A percentile compares a stretch with the other conserved stretches of the same genome.
Conservation (phyloP, 306 rosid genomes). For the Parietaria judaica region DNA sequence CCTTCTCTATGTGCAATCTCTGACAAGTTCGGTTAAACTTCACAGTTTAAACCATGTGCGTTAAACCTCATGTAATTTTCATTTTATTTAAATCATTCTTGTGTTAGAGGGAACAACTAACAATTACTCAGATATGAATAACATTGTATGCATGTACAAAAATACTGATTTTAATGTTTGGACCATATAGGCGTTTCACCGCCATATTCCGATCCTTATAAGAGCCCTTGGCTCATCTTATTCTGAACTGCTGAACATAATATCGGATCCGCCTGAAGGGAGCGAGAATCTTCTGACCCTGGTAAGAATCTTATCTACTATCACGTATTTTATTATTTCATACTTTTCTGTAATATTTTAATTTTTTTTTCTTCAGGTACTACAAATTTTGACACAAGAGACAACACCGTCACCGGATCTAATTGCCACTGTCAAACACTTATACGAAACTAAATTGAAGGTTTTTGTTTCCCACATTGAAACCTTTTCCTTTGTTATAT, state of each 20-base stretch:
- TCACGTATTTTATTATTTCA: conserved; percentile 5
- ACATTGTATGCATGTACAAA: not conserved
- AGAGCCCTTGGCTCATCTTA: conserved; percentile 85
- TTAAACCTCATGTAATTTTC: too few species aligned
- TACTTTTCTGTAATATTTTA: conserved; percentile 10
- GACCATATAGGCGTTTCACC: conserved; percentile 80
- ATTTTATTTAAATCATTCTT: too few species aligned
- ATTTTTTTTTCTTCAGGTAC: conserved; percentile 43
- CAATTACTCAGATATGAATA: not conserved
- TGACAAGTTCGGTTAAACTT: too few species aligned
- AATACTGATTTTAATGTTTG: not conserved
- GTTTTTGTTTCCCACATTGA: conserved; percentile 30
- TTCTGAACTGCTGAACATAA: conserved; percentile 67
- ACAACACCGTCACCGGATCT: conserved; percentile 66
- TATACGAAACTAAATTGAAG: conserved; percentile 88
- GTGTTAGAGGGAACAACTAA: too few species aligned
- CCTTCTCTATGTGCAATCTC: too few species aligned
- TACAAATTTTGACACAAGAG: conserved; percentile 87
- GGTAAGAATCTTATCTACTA: conserved; percentile 39
- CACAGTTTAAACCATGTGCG: too few species aligned
- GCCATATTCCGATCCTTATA: conserved; percentile 78
- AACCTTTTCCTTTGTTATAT: conserved; percentile 16
- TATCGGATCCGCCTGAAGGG: conserved; percentile 98
- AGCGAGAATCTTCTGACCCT: conserved; percentile 84
- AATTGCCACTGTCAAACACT: conserved; percentile 76